Percentiles rank a stretch among this genome's conserved stretches.
These are phyloP conservation scores for Colletotrichum sp. DNA, from an alignment of 2,329 filamentous ascomycete species.

Conservation along the genomic window DNA sequence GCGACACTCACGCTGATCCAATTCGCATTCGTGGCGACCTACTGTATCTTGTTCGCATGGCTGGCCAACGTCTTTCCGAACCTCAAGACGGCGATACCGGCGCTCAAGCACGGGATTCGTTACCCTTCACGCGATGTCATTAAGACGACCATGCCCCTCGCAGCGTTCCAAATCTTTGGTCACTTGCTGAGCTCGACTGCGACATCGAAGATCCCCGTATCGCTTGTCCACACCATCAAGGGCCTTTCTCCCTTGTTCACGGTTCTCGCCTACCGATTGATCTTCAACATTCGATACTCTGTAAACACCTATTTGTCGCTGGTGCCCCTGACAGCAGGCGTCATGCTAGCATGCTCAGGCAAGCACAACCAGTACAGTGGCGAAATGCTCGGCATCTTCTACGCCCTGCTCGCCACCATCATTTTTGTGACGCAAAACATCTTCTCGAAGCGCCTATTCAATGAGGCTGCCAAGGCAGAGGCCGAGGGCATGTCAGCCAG, in stretches of 20 bases:
- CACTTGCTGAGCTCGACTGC: conserved; percentile 94
- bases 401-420: conserved; percentile 86
- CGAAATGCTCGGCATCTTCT: conserved; percentile 88
- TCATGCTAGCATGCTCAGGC: conserved; percentile 94
- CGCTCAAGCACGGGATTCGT: conserved; percentile 83
- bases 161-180: conserved; percentile 89
- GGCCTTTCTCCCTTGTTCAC: conserved; percentile 95
- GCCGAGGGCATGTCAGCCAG: conserved; percentile 68
- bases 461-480: conserved; percentile 87
- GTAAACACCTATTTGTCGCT: conserved; percentile 86
- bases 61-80: conserved; percentile 75
- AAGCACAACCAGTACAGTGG: conserved; percentile 73
- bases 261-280: conserved; percentile 86
- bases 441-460: conserved; percentile 97
- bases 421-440: conserved; percentile 99
- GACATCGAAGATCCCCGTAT: conserved; percentile 93
- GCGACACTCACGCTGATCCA: conserved; percentile 92
- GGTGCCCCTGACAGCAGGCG: conserved; percentile 90
- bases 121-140: conserved; percentile 83
- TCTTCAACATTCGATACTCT: conserved; percentile 90
- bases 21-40: conserved; percentile 89
- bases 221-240: conserved; percentile 97
- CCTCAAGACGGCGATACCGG: conserved; percentile 74
- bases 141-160: conserved; percentile 85
- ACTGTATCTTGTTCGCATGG: conserved; percentile 82